Conservation (phyloP, 768 basidiomycete genomes). For the Hemileccinum rubropunctum region DNA sequence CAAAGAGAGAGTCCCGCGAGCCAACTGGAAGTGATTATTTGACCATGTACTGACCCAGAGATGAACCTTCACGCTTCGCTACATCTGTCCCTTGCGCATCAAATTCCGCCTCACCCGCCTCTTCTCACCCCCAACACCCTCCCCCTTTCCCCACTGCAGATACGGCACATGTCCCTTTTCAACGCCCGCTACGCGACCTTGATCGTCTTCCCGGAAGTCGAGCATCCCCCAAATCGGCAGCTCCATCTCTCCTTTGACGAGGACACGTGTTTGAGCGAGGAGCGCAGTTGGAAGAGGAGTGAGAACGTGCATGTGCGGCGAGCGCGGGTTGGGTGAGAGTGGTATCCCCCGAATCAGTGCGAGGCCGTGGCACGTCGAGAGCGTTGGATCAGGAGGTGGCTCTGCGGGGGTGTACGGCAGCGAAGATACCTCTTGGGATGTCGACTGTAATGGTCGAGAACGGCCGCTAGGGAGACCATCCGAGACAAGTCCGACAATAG, state of each 20-base stretch:
- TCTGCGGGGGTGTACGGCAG: slow-evolving; percentile 61
- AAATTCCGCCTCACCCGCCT: slow-evolving; percentile 79
- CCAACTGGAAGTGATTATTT: no score
- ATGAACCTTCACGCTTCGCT: background rate
- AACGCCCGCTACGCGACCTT: slow-evolving; percentile 44
- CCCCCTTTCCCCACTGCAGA: slow-evolving; percentile 71
- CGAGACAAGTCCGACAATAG: slow-evolving; percentile 72
- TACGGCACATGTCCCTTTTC: slow-evolving; percentile 66
- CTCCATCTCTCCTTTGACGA: slow-evolving; percentile 89
- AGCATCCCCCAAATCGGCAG: slow-evolving; percentile 86
- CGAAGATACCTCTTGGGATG: background rate
- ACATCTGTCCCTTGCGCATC: slow-evolving; percentile 80
- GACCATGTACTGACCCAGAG: no score
- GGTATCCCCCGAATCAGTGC: slow-evolving; percentile 63
- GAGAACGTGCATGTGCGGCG: slow-evolving; percentile 60
- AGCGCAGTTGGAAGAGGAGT: slow-evolving; percentile 63
- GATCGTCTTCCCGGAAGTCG: slow-evolving; percentile 52
- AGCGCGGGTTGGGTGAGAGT: slow-evolving; percentile 26
- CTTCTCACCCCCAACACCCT: slow-evolving; percentile 69
- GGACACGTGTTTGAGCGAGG: slow-evolving; percentile 33
- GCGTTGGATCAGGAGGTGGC: slow-evolving; percentile 51
- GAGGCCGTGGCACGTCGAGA: slow-evolving; percentile 70
- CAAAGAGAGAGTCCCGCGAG: no score
- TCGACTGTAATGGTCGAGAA: background rate
- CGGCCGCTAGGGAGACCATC: background rate